Conservation (phyloP, 495 filamentous ascomycete genomes). For the Aspergillus indologenus region DNA sequence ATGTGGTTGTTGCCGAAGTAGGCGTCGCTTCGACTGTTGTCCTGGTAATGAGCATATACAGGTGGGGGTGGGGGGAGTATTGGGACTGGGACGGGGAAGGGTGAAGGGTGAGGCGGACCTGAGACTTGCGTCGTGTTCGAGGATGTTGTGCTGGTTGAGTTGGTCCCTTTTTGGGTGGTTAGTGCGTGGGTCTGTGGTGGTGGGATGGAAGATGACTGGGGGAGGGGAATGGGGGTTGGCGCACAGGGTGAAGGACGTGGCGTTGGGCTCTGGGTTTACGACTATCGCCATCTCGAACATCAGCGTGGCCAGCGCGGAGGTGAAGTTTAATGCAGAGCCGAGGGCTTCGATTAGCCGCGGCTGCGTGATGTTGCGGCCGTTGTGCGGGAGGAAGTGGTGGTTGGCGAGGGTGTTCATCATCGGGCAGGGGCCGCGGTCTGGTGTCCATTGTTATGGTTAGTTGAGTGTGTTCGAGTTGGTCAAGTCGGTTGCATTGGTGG, state of each 20-base stretch:
- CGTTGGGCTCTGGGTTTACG: conserved; percentile 48
- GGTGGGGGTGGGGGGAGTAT: no score
- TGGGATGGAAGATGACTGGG: no score
- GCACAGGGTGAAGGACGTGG: conserved; percentile 45
- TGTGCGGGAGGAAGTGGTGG: conserved; percentile 53
- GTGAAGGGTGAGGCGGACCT: conserved; percentile 29
- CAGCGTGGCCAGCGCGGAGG: conserved; percentile 24
- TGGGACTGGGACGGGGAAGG: conserved; percentile 9
- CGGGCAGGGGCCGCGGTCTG: conserved; percentile 37
- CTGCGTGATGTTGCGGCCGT: conserved; percentile 36
- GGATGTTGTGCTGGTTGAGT: conserved; percentile 34
- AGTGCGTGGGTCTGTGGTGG: no score
- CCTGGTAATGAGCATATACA: no score
- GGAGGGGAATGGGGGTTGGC: no score
- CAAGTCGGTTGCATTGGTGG: no score
- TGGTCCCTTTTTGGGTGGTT: conserved; percentile 1
- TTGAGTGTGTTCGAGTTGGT: no score
- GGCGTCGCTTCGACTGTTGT: conserved; percentile 39
- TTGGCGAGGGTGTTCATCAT: conserved; percentile 57
- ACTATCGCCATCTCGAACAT: conserved; percentile 43
- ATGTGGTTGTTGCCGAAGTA: conserved; percentile 39
- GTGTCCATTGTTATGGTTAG: no score
- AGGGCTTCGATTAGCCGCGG: conserved; percentile 31
- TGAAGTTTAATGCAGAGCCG: conserved; percentile 41
- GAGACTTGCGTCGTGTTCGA: conserved; percentile 53